Conservation (phyloP, 2,329 filamentous ascomycete species). For the Aaosphaeria pasadenensis region DNA sequence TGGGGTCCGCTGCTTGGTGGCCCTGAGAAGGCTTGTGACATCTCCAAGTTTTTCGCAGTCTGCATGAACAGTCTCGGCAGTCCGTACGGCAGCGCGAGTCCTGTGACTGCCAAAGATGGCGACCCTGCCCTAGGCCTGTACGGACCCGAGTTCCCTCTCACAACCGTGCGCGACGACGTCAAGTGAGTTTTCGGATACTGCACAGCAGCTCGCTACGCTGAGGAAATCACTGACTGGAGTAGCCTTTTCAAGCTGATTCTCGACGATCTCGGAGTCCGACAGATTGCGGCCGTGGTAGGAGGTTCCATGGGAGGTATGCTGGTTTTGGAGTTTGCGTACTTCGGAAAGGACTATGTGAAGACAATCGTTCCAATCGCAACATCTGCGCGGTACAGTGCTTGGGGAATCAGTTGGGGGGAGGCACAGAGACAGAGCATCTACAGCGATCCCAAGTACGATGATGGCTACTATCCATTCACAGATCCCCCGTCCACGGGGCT, state of each 20-base stretch:
- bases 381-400: slow-evolving; percentile 79
- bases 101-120: slow-evolving; percentile 84
- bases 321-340: slow-evolving; percentile 87
- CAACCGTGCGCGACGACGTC: slow-evolving; percentile 93
- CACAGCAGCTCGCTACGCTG: background rate
- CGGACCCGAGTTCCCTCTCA: slow-evolving; percentile 93
- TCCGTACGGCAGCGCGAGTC: slow-evolving; percentile 83
- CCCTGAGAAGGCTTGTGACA: slow-evolving; percentile 75
- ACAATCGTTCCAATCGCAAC: slow-evolving; percentile 81
- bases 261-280: slow-evolving; percentile 75
- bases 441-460: slow-evolving; percentile 96
- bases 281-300: slow-evolving; percentile 75
- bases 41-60: slow-evolving; percentile 77
- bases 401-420: slow-evolving; percentile 89
- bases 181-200: slow-evolving; percentile 57
- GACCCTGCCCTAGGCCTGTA: slow-evolving; percentile 72
- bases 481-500: slow-evolving; percentile 85
- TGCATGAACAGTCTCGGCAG: slow-evolving; percentile 85
- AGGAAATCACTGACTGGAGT: slow-evolving; percentile 8
- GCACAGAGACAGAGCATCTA: slow-evolving; percentile 92
- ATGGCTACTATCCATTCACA: slow-evolving; percentile 87
- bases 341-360: slow-evolving; percentile 80
- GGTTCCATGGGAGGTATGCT: slow-evolving; percentile 89
- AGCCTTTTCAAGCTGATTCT: slow-evolving; percentile 77
- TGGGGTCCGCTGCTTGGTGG: slow-evolving; percentile 82